A percentile compares a stretch with the other conserved stretches of the same genome.
Evolutionary conservation across 75 land plant species (phyloP).

Genomic region (Azolla pinnata): DNA sequence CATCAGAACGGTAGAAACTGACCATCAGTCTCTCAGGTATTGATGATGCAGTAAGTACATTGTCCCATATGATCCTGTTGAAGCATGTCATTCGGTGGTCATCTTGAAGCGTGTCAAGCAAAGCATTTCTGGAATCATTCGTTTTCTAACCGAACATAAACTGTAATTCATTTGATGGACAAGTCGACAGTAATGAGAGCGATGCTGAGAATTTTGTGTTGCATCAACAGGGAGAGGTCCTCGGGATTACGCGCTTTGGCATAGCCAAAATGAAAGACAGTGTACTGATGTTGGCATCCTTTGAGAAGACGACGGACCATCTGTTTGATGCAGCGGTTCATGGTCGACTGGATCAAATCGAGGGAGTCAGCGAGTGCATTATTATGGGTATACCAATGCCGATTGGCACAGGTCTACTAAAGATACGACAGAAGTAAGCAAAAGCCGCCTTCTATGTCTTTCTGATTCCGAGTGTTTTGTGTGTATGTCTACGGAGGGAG

Average conservation of each 20-base stretch:
- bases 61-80: too few species aligned
- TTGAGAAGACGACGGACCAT: conserved; percentile 92
- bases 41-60: too few species aligned
- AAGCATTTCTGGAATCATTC: too few species aligned
- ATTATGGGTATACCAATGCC: conserved; percentile 96
- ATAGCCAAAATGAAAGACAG: conserved; percentile 88
- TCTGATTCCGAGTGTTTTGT: too few species aligned
- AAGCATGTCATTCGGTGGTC: too few species aligned
- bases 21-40: too few species aligned
- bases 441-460: too few species aligned
- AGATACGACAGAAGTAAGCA: conserved; percentile 69
- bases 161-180: too few species aligned
- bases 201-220: neutral
- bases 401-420: conserved; percentile 79
- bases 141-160: too few species aligned
- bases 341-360: conserved; percentile 76
- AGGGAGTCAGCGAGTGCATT: conserved; percentile 92
- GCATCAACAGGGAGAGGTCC: conserved; percentile 71
- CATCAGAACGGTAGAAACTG: too few species aligned
- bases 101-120: too few species aligned
- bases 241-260: conserved; percentile 89
- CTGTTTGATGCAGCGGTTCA: conserved; percentile 77
- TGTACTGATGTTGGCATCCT: conserved; percentile 92
- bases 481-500: neutral
- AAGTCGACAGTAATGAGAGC: too few species aligned